phyloP scores from a whole-genome alignment of 2,329 filamentous ascomycete genomes.

The Cladosporium phlei region DNA sequence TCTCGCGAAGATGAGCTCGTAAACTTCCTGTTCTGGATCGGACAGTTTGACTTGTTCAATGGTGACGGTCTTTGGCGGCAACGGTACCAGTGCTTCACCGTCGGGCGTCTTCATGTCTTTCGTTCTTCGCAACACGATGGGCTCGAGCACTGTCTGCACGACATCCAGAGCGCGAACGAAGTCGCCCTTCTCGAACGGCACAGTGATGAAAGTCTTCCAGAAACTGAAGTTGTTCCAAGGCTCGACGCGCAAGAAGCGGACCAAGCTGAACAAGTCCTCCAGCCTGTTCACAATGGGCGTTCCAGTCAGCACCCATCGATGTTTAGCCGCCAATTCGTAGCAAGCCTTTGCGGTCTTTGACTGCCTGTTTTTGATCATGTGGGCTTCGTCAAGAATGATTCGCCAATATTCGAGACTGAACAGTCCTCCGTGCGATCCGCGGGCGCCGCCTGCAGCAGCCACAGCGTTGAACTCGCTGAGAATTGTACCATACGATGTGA shows the following conservation, averaged over 20 bases:
- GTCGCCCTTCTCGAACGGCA: slow-evolving; percentile 92
- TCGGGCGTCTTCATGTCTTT: slow-evolving; percentile 97
- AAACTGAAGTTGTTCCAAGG: slow-evolving; percentile 99
- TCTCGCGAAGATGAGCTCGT: slow-evolving; percentile 79
- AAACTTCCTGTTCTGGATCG: slow-evolving; percentile 79
- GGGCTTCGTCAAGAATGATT: slow-evolving; percentile 90
- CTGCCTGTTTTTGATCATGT: slow-evolving; percentile 79
- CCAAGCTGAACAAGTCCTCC: slow-evolving; percentile 88
- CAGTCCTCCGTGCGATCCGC: slow-evolving; percentile 60
- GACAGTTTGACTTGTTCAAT: slow-evolving; percentile 86
- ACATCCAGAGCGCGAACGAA: slow-evolving; percentile 92
- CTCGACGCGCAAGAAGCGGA: slow-evolving; percentile 88
- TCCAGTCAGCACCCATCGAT: slow-evolving; percentile 90
- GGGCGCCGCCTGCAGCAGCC: slow-evolving; percentile 60
- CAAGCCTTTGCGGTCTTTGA: slow-evolving; percentile 95
- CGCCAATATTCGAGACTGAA: slow-evolving; percentile 95
- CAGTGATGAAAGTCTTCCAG: slow-evolving; percentile 98
- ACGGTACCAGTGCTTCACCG: slow-evolving; percentile 71
- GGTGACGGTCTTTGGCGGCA: slow-evolving; percentile 76
- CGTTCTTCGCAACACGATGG: slow-evolving; percentile 87
- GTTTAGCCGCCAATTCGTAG: slow-evolving; percentile 77
- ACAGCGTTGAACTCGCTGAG: slow-evolving; percentile 84
- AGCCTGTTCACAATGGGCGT: slow-evolving; percentile 95
- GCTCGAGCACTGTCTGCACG: slow-evolving; percentile 93
- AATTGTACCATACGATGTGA: slow-evolving; percentile 90